These are phyloP conservation scores for Globisporangium heterothallicum DNA, from an alignment of 352 stramenopile species.

Conservation along the genomic window DNA sequence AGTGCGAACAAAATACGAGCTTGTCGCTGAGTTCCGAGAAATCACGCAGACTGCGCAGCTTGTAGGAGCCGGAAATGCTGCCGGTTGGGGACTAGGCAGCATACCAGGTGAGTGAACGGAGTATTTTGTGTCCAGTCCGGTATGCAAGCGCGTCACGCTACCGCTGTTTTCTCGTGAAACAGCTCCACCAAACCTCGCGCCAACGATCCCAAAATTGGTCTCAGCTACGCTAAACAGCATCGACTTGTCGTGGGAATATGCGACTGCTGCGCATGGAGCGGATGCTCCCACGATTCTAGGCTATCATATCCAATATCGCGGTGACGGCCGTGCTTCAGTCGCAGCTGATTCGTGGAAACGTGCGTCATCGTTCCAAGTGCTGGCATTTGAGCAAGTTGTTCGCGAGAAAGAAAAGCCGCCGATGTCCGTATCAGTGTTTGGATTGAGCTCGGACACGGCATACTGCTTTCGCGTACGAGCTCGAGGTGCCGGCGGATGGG, in stretches of 20 bases:
- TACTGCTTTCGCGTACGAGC: slow-evolving; percentile 66
- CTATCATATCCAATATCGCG: slow-evolving; percentile 54
- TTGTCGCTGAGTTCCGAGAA: slow-evolving; percentile 46
- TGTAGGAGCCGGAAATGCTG: slow-evolving; percentile 15
- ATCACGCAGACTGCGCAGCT: slow-evolving; percentile 48
- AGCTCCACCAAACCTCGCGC: slow-evolving; percentile 29
- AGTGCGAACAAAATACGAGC: slow-evolving; percentile 52
- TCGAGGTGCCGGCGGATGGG: slow-evolving; percentile 54
- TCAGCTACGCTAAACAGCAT: slow-evolving; percentile 43
- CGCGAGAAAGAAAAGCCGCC: slow-evolving; percentile 21
- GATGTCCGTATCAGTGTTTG: slow-evolving; percentile 26
- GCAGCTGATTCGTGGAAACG: slow-evolving; percentile 37
- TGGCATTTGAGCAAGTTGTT: slow-evolving; percentile 42
- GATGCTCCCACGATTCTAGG: slow-evolving; percentile 48
- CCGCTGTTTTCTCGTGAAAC: background rate
- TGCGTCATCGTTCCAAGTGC: slow-evolving; percentile 45
- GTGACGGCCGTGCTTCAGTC: slow-evolving; percentile 32
- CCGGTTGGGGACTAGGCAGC: slow-evolving; percentile 39
- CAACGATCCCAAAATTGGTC: slow-evolving; percentile 24
- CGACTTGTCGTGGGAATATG: slow-evolving; percentile 32
- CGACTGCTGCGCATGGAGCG: background rate
- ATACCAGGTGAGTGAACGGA: slow-evolving; percentile 36
- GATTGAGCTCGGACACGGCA: slow-evolving; percentile 32
- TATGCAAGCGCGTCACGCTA: too few species aligned
- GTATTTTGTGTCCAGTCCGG: too few species aligned